Evolutionary conservation across 2,329 filamentous ascomycete species (phyloP).

Genomic region (Penicillium sp.): DNA sequence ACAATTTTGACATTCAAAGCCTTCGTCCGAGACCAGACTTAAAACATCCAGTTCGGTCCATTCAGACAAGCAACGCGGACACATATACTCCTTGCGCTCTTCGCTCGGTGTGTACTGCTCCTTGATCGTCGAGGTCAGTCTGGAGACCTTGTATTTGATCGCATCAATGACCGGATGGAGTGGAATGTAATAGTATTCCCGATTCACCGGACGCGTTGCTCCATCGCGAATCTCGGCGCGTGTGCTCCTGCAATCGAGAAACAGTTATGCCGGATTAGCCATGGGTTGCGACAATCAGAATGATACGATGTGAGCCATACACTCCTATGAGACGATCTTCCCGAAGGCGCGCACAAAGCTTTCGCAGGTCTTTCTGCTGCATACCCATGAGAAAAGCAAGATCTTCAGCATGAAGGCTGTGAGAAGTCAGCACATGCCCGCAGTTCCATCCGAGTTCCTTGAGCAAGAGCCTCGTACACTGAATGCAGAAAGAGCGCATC

Average conservation of each 20-base stretch:
- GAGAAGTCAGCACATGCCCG: slow-evolving; percentile 12
- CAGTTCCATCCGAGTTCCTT: neutral
- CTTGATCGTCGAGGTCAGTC: slow-evolving; percentile 82
- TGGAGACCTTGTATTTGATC: slow-evolving; percentile 89
- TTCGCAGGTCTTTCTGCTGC: slow-evolving; percentile 86
- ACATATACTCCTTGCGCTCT: slow-evolving; percentile 90
- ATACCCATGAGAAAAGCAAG: slow-evolving; percentile 80
- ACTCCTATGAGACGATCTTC: slow-evolving; percentile 81
- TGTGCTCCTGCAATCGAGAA: slow-evolving; percentile 50
- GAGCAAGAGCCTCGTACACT: slow-evolving; percentile 46
- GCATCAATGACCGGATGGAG: slow-evolving; percentile 91
- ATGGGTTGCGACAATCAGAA: neutral
- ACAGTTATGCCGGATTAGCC: slow-evolving; percentile 10
- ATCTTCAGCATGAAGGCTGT: slow-evolving; percentile 74
- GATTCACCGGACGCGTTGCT: slow-evolving; percentile 71
- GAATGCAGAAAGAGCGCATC: slow-evolving; percentile 72
- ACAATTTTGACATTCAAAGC: slow-evolving; percentile 82
- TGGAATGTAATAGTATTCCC: slow-evolving; percentile 96
- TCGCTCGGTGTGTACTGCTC: slow-evolving; percentile 70
- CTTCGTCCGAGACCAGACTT: slow-evolving; percentile 59
- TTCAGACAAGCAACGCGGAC: slow-evolving; percentile 71
- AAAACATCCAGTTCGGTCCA: slow-evolving; percentile 89
- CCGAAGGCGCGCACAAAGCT: slow-evolving; percentile 74
- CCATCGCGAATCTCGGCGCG: slow-evolving; percentile 74
- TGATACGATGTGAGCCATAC: slow-evolving; percentile 44